Evolutionary conservation across 1,284 basidiomycete species (phyloP).

Genomic region (Ustilago hordei): DNA sequence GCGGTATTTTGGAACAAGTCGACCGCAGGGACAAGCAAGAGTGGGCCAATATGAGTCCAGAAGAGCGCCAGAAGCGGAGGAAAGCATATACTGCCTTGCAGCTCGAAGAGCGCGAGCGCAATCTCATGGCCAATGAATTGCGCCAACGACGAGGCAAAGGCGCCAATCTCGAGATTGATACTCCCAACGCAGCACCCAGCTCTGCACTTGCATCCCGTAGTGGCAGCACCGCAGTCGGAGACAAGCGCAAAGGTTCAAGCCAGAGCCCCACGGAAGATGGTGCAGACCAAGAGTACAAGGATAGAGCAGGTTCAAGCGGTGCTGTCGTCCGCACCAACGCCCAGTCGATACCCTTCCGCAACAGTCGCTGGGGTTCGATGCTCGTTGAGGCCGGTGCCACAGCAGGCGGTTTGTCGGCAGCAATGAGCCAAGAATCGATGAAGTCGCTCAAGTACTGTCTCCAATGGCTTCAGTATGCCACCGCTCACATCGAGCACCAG

Average conservation of each 20-base stretch:
- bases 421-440: conserved; percentile 90
- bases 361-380: conserved; percentile 82
- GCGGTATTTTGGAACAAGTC: conserved; percentile 51
- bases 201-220: conserved; percentile 22
- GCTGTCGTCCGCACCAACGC: conserved; percentile 58
- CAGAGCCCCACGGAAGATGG: conserved; percentile 29
- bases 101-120: conserved; percentile 60
- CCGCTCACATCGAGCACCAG: conserved; percentile 85
- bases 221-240: conserved; percentile 5
- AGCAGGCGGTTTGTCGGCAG: conserved; percentile 79
- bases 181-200: conserved; percentile 8
- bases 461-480: conserved; percentile 89
- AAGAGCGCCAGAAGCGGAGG: conserved; percentile 57
- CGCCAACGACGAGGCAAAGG: conserved; percentile 50
- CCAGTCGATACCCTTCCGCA: conserved; percentile 64
- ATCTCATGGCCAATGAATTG: conserved; percentile 54
- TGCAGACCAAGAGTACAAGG: conserved; percentile 27
- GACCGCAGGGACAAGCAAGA: conserved; percentile 55
- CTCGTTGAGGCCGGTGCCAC: conserved; percentile 82
- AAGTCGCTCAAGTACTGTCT: conserved; percentile 85
- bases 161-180: conserved; percentile 33
- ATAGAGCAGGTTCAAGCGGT: conserved; percentile 10
- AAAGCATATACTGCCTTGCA: conserved; percentile 56
- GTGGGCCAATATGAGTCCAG: conserved; percentile 55
- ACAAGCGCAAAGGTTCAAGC: conserved; percentile 12